These are phyloP conservation scores for Pseudocercospora vitis DNA, from an alignment of 2,329 filamentous ascomycete species.

Conservation along the genomic window DNA sequence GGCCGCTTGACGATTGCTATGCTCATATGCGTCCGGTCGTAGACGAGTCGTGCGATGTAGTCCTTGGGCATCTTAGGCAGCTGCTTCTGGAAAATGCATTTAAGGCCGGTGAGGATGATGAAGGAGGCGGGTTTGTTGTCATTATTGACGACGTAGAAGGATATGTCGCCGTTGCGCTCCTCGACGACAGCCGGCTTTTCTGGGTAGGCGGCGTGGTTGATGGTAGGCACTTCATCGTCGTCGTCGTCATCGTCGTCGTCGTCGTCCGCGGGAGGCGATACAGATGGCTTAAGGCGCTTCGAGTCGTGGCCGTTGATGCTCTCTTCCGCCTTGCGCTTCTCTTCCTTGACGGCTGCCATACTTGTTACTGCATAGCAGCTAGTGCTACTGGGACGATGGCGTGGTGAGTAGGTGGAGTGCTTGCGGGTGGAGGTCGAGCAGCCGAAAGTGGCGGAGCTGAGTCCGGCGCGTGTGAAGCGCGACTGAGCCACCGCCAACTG, in stretches of 20 bases:
- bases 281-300: constrained; percentile 62
- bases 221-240: constrained; percentile 24
- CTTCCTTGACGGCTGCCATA: constrained; percentile 23
- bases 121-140: constrained; percentile 83
- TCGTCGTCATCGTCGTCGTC: constrained; percentile 39
- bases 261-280: constrained; percentile 39
- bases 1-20: constrained; percentile 98
- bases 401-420: not conserved
- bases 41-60: constrained; percentile 95
- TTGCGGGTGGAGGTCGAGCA: not conserved
- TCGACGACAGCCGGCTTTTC: constrained; percentile 94
- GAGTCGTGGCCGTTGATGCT: constrained; percentile 54
- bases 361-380: too few species aligned
- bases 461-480: not conserved
- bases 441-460: not conserved
- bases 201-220: constrained; percentile 66
- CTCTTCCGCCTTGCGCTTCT: constrained; percentile 74
- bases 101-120: constrained; percentile 91
- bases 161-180: constrained; percentile 90
- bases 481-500: not conserved
- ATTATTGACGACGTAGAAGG: constrained; percentile 98
- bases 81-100: constrained; percentile 98
- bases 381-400: constrained; percentile 2
- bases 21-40: constrained; percentile 92
- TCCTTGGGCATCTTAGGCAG: constrained; percentile 99